Base-by-base conservation (phyloP, 257 asterid species). In the Scutellaria barbata region DNA sequence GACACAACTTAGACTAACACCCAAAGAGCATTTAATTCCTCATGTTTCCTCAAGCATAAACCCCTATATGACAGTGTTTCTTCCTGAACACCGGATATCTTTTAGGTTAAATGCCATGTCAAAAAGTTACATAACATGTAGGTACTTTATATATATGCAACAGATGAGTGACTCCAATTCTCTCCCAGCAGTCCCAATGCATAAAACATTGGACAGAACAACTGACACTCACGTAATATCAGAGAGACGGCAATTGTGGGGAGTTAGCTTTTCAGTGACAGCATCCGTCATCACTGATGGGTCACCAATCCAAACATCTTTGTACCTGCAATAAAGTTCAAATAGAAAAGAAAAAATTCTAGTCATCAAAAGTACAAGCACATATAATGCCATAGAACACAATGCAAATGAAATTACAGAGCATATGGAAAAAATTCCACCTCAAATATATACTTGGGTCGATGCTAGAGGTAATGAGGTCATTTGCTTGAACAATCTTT, bases 231-330 rank as follows among this genome's bases (percentile, higher is more conserved):
- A 91, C 97, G 96, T 89, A 2, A 70, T 53, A 75, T 90, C 98
- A 16, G 89, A 76, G 33, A 87, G 85, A 20, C 96, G 83, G 71
- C 97, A 93, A 68, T 47, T 77, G 1, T 93, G 97, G 43, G 98
- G 98, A 62, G 67, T 78, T 69, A 90, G 84, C 61, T 55, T 55
- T 60, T 86, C 92, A 7, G 70, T 14, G 25, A 75, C 76, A 12
- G 67, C 79, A 63, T 90, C 90, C 41, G 47, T 10, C 4, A 69
- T 0, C 9, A 77, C 2, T 1, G 87, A 80, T 51, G 98, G 98
- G 76, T 79, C 81, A 67, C 90, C 95, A 82, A 92, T 86, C 54
- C 81, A 71, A 62, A 89, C 90, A 81, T 86, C 85, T 80, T 74
- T 80, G 79, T 92, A 92, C 74, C 96, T 92, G 81, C 64, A 69